Evolutionary conservation across 805 yeast species (phyloP).

Genomic region (Blastobotrys chiropterorum): DNA sequence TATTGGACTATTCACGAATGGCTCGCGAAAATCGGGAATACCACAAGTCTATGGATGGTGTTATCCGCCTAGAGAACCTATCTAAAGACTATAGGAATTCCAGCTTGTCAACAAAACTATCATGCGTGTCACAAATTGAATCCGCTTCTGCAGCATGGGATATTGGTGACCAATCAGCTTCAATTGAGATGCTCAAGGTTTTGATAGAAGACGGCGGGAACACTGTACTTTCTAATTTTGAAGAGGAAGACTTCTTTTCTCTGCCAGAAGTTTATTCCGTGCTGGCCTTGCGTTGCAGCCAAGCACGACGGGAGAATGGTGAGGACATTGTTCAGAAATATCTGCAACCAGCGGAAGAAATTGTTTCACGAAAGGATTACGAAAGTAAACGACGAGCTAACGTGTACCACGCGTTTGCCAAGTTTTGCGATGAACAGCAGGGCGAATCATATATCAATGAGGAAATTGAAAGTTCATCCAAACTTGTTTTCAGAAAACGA

Average conservation of each 20-base stretch:
- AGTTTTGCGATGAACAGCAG: slow-evolving; percentile 63
- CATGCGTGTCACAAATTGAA: slow-evolving; percentile 36
- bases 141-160: slow-evolving; percentile 63
- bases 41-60: slow-evolving; percentile 21
- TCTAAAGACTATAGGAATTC: slow-evolving; percentile 13
- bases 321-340: slow-evolving; percentile 50
- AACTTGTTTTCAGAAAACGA: slow-evolving; percentile 23
- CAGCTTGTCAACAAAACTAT: neutral
- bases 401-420: slow-evolving; percentile 56
- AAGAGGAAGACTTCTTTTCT: slow-evolving; percentile 5
- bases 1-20: slow-evolving; percentile 1
- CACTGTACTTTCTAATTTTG: slow-evolving; percentile 3
- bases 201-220: slow-evolving; percentile 19
- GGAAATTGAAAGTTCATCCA: neutral
- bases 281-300: slow-evolving; percentile 59
- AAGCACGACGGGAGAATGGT: slow-evolving; percentile 63
- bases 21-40: slow-evolving; percentile 20
- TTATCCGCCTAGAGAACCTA: slow-evolving; percentile 14
- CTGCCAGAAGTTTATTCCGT: slow-evolving; percentile 15
- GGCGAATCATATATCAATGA: neutral
- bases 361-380: slow-evolving; percentile 14
- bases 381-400: slow-evolving; percentile 30
- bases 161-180: slow-evolving; percentile 47
- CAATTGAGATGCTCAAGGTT: slow-evolving; percentile 49
- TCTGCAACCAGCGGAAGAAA: slow-evolving; percentile 42